phyloP scores from a whole-genome alignment of 257 asterid genomes.

The Primulina eburnea region DNA sequence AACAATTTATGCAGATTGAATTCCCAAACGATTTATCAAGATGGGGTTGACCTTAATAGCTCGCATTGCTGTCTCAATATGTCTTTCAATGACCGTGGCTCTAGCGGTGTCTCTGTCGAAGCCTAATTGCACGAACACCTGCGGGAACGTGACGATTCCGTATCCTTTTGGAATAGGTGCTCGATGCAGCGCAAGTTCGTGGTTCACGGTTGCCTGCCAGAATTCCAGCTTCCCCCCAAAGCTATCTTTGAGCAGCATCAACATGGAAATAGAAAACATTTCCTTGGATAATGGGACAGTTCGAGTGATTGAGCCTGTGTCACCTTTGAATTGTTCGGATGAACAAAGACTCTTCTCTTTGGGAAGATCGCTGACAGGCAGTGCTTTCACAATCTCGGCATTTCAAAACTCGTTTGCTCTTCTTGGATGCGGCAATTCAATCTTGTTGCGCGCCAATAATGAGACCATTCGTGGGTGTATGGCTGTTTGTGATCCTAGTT shows the following conservation, averaged over 20 bases:
- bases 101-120: conserved; percentile 15
- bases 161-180: conserved; percentile 45
- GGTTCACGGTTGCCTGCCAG: conserved; percentile 29
- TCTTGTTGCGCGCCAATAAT: conserved; percentile 13
- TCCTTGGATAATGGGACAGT: conserved; percentile 14
- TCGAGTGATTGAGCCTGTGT: conserved; percentile 25
- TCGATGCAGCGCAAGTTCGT: conserved; percentile 28
- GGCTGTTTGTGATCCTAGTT: conserved; percentile 25
- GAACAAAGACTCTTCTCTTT: neutral
- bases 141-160: conserved; percentile 38
- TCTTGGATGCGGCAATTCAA: conserved; percentile 30
- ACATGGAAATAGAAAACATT: conserved; percentile 22
- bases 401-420: conserved; percentile 25
- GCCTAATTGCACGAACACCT: conserved; percentile 25
- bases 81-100: conserved; percentile 16
- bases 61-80: conserved; percentile 6
- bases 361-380: conserved; percentile 17
- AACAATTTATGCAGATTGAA: conserved; percentile 9
- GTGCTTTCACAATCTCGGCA: conserved; percentile 33
- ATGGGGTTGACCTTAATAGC: conserved; percentile 10
- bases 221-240: conserved; percentile 20
- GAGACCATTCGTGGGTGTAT: conserved; percentile 25
- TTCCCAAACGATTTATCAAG: neutral
- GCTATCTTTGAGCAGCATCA: conserved; percentile 31
- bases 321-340: conserved; percentile 26